A percentile compares a stretch with the other conserved stretches of the same genome.
Evolutionary conservation across 2,329 filamentous ascomycete species (phyloP).

Genomic region (Diatrype stigma): DNA sequence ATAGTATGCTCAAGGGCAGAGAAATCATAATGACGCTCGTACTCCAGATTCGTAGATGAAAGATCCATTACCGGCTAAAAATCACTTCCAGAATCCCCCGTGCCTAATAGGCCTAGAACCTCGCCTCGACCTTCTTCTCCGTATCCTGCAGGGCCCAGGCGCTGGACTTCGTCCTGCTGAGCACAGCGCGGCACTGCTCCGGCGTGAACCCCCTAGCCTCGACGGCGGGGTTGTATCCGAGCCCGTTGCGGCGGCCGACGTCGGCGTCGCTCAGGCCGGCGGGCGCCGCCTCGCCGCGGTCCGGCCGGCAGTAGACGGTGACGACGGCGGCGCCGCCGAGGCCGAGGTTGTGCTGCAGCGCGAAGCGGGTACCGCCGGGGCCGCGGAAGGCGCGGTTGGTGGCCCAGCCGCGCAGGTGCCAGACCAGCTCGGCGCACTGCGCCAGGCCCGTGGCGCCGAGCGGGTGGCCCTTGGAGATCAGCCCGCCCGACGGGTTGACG

Average conservation of each 20-base stretch:
- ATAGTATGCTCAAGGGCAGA: too few species aligned
- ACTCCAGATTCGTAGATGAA: too few species aligned
- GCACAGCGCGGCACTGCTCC: constrained; percentile 66
- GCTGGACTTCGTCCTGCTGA: constrained; percentile 60
- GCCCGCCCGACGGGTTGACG: constrained; percentile 88
- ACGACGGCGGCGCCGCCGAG: constrained; percentile 88
- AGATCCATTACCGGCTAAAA: too few species aligned
- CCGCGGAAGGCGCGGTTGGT: constrained; percentile 72
- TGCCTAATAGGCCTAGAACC: constrained; percentile 53
- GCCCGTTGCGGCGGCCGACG: constrained; percentile 60
- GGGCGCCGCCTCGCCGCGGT: constrained; percentile 63
- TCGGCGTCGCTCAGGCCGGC: constrained; percentile 55
- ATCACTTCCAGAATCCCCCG: too few species aligned
- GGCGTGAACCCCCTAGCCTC: constrained; percentile 84
- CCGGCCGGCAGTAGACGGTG: constrained; percentile 81
- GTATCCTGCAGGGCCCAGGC: constrained; percentile 78
- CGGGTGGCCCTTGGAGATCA: constrained; percentile 95
- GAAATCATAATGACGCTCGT: too few species aligned
- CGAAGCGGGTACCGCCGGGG: constrained; percentile 70
- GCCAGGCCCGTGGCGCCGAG: constrained; percentile 92
- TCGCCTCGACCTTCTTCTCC: constrained; percentile 66
- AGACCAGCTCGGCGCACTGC: constrained; percentile 90
- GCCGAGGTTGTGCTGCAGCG: constrained; percentile 89
- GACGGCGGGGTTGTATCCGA: constrained; percentile 91
- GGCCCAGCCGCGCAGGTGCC: constrained; percentile 94